These are phyloP conservation scores for Lachnum nothofagi DNA, from an alignment of 2,329 filamentous ascomycete genomes.

Conservation along the genomic window DNA sequence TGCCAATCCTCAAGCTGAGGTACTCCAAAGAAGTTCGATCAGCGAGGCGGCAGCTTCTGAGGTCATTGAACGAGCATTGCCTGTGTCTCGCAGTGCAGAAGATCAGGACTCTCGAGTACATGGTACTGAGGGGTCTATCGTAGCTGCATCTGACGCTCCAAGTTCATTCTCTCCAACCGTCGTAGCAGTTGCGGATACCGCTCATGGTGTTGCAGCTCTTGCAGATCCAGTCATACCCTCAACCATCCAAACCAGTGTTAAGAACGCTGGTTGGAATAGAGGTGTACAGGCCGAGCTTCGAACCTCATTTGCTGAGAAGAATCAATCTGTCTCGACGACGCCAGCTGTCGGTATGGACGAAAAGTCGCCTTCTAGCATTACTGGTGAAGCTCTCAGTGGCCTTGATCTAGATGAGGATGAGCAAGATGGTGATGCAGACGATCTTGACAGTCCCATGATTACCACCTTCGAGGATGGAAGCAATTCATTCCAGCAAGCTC, in stretches of 20 bases:
- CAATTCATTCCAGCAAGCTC: neutral
- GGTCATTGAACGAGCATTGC: neutral
- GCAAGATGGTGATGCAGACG: neutral
- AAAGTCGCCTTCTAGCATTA: neutral
- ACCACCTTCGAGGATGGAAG: neutral
- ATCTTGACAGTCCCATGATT: neutral
- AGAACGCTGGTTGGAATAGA: conserved; percentile 39
- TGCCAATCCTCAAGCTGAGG: neutral
- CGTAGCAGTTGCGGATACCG: neutral
- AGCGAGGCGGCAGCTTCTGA: neutral
- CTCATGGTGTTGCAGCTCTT: neutral
- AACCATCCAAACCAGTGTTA: neutral
- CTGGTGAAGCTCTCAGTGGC: neutral
- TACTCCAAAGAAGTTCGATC: neutral
- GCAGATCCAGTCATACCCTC: neutral
- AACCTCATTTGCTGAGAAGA: conserved; percentile 35
- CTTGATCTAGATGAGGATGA: no score
- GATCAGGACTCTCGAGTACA: neutral
- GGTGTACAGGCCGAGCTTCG: conserved; percentile 38
- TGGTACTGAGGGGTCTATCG: neutral
- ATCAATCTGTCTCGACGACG: neutral
- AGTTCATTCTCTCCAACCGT: neutral
- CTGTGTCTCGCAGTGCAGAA: neutral
- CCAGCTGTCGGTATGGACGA: neutral
- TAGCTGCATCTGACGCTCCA: neutral